Conservation (phyloP, 192 early-diverging fungal species). For the Coemansia asiatica region DNA sequence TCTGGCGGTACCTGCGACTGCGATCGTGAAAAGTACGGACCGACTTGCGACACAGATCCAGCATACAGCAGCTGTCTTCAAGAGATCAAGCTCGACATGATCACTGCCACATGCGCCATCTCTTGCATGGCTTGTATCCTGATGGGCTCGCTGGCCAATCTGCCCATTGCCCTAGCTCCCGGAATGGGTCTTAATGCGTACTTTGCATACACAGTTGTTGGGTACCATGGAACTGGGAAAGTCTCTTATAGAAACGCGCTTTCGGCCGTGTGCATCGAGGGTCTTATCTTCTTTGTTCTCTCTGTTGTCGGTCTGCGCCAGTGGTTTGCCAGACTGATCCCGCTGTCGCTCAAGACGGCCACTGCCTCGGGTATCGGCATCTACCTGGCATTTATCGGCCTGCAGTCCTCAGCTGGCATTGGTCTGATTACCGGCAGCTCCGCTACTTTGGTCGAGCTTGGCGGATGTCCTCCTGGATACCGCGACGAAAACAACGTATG, state of each 20-base stretch:
- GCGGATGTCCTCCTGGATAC: conserved; percentile 62
- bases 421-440: conserved; percentile 65
- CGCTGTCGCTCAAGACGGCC: conserved; percentile 70
- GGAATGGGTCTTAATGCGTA: conserved; percentile 84
- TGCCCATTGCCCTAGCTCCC: conserved; percentile 78
- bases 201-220: conserved; percentile 82
- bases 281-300: conserved; percentile 73
- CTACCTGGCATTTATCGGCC: conserved; percentile 76
- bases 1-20: conserved; percentile 80
- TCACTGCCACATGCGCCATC: conserved; percentile 71
- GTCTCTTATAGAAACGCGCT: conserved; percentile 69
- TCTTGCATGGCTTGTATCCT: conserved; percentile 64
- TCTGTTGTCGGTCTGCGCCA: conserved; percentile 79
- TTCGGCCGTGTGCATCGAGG: conserved; percentile 80
- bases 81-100: conserved; percentile 65
- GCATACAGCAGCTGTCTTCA: conserved; percentile 67
- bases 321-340: conserved; percentile 73
- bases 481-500: conserved; percentile 65
- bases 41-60: conserved; percentile 59
- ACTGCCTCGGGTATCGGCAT: conserved; percentile 76
- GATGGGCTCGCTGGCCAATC: conserved; percentile 71
- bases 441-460: conserved; percentile 71
- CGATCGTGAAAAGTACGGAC: conserved; percentile 53
- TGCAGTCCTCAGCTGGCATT: conserved; percentile 79
- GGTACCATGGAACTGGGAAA: conserved; percentile 75